Evolutionary conservation across 2,329 filamentous ascomycete species (phyloP), one percentile per base, ranked within the genome.

Genomic region (Dothideomycetes sp.): DNA sequence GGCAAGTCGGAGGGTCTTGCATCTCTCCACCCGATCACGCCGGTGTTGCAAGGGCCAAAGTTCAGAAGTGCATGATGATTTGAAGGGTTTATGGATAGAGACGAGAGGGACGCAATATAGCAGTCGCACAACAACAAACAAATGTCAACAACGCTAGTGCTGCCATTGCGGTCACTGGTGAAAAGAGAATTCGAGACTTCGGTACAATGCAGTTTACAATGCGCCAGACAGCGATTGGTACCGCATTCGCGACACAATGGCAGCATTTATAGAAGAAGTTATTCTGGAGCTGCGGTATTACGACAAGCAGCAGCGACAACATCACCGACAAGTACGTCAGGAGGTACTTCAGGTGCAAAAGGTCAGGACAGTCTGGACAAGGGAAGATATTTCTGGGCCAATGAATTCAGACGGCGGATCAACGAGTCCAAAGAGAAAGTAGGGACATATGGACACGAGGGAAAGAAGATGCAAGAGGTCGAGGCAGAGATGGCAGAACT

Each of bases 361-460:
- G 19, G n/a, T n/a, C n/a, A n/a, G n/a, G n/a, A n/a, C n/a, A n/a
- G n/a, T n/a, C 43, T 58, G 11, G 53, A 55, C 31, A 27, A 12
- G 7, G 48, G 47, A 39, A 51, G 41, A 24, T 59, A 58, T 42
- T 58, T 59, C 47, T 56, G 53, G 52, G 53, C 54, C 30, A 58
- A 59, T 49, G 52, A 51, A 19, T 52, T 52, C 29, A 43, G 42
- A 12, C 36, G 33, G 31, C 34, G 33, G 36, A 38, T 34, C 33
- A 19, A n/a, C 36, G 9, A 32, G 18, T 10, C 9, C 5, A 27
- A 9, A 27, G 22, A 27, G 22, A 27, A 27, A 12, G 22, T 27
- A 12, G n/a, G 27, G 34, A 14, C 35, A 36, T 22, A 11, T 32
- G 30, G 31, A 36, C 30, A 41, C 14, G 39, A 9, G 14, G 35